Conservation (phyloP, 1,284 basidiomycete genomes). For the Neolentinus lepideus region DNA sequence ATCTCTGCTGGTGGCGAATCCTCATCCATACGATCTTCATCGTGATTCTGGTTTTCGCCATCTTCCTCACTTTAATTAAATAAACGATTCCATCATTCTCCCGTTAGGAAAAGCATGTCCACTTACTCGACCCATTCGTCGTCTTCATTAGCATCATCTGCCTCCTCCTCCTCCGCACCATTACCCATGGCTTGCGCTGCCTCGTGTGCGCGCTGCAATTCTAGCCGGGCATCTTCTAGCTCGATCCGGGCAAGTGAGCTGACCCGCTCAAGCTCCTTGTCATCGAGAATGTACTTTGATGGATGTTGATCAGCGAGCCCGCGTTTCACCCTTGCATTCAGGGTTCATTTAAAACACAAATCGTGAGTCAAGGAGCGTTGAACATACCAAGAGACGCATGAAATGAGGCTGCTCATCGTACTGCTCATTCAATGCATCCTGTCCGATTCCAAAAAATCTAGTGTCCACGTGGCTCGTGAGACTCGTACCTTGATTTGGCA, state of each 20-base stretch:
- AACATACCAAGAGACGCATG: slow-evolving; percentile 9
- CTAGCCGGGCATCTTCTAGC: slow-evolving; percentile 81
- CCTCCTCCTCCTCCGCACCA: slow-evolving; percentile 51
- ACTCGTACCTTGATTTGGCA: not conserved
- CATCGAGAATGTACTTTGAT: slow-evolving; percentile 86
- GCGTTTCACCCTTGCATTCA: slow-evolving; percentile 68
- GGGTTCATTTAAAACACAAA: not conserved
- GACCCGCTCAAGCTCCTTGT: slow-evolving; percentile 86
- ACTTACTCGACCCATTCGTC: slow-evolving; percentile 82
- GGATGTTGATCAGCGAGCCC: slow-evolving; percentile 78
- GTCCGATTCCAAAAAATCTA: not conserved
- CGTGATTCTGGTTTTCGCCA: slow-evolving; percentile 56
- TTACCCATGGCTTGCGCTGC: slow-evolving; percentile 71
- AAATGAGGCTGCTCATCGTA: slow-evolving; percentile 10
- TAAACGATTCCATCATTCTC: slow-evolving; percentile 10
- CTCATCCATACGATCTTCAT: slow-evolving; percentile 62
- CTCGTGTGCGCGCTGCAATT: slow-evolving; percentile 77
- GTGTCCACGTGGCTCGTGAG: not conserved
- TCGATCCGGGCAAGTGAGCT: slow-evolving; percentile 84
- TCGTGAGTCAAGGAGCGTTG: not conserved
- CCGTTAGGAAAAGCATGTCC: slow-evolving; percentile 9
- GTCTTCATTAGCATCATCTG: slow-evolving; percentile 45
- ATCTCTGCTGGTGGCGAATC: slow-evolving; percentile 33
- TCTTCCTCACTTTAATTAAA: slow-evolving; percentile 35
- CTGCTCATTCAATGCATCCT: not conserved